Evolutionary conservation across 768 basidiomycete genomes (phyloP), one percentile per base, ranked within the genome.

Genomic region (Leccinum subgranulosum): DNA sequence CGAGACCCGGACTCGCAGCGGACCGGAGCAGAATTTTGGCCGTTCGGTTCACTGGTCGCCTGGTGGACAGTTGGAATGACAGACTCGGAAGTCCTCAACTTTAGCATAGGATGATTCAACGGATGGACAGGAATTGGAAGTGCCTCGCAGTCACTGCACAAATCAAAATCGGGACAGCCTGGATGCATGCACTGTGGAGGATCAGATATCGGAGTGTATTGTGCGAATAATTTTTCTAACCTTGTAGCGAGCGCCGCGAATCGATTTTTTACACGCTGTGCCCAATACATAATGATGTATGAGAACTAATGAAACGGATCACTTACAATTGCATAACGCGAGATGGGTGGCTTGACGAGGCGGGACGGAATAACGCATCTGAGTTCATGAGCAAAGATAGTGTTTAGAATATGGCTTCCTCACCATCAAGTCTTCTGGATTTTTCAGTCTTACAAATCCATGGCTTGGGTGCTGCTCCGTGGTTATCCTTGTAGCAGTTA

Each of bases 81-180:
- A 3, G 81, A 78, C 17, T 80, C 79, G 1, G 76, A 60, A 0
- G 75, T 76, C 65, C 76, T 85, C 73, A 94, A 76, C 81, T 93
- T 94, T 66, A 93, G 68, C 67, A 95, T 58, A 1, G 86, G 83
- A 66, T 95, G 93, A 31, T 73, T 81, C 12, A 69, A 57, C 0
- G 90, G 89, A 68, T 95, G 92, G 12, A 89, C 76, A 6, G 84
- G 73, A 58, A 93, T 88, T 0, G 92, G 92, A 56, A 84, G 78
- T 6, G 90, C 85, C 73, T 94, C 92, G 72, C 93, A 95, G 53
- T 71, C 71, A 56, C 79, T 76, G 73, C 92, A 95, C 17, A 94
- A 78, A 65, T 95, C 93, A 63, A 85, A 93, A 69, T 94, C 89
- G 0, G 81, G 79, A 73, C 93, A 95, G 4, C 76, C 73, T 14